A percentile compares a stretch with the other conserved stretches of the same genome.
These are phyloP conservation scores for Exophiala viscosa DNA, from an alignment of 2,329 filamentous ascomycete genomes.

Conservation along the genomic window DNA sequence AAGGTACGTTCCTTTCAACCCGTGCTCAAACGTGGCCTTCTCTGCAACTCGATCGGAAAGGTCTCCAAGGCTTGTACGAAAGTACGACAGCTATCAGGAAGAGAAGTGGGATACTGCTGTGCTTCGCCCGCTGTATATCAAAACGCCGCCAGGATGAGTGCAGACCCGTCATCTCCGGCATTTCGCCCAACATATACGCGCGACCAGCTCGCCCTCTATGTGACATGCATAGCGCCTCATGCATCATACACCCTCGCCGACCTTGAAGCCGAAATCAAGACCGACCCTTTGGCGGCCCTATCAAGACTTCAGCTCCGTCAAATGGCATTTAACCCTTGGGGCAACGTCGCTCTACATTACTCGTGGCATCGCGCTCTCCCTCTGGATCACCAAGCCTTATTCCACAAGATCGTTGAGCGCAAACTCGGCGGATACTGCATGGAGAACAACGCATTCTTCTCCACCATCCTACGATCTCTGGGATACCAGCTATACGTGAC, in stretches of 20 bases:
- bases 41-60: too few relatives aligned
- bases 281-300: conserved; percentile 34
- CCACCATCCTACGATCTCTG: conserved; percentile 48
- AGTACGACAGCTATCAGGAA: background rate
- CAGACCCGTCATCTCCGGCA: conserved; percentile 8
- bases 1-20: too few relatives aligned
- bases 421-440: conserved; percentile 59
- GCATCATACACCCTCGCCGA: conserved; percentile 27
- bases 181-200: conserved; percentile 33
- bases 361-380: conserved; percentile 47
- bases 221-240: conserved; percentile 31
- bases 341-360: conserved; percentile 56
- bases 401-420: conserved; percentile 50
- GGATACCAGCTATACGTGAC: conserved; percentile 54
- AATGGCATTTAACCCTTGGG: conserved; percentile 51
- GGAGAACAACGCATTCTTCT: conserved; percentile 56
- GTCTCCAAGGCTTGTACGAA: too few relatives aligned
- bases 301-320: conserved; percentile 41
- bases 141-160: conserved; percentile 6
- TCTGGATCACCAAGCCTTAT: conserved; percentile 49
- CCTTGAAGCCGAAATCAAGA: conserved; percentile 30
- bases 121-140: too few relatives aligned
- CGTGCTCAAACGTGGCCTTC: too few relatives aligned
- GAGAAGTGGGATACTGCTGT: background rate
- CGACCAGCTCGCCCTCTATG: conserved; percentile 37